phyloP scores from a whole-genome alignment of 1,139 yeast species.

The Pichia sp. region DNA sequence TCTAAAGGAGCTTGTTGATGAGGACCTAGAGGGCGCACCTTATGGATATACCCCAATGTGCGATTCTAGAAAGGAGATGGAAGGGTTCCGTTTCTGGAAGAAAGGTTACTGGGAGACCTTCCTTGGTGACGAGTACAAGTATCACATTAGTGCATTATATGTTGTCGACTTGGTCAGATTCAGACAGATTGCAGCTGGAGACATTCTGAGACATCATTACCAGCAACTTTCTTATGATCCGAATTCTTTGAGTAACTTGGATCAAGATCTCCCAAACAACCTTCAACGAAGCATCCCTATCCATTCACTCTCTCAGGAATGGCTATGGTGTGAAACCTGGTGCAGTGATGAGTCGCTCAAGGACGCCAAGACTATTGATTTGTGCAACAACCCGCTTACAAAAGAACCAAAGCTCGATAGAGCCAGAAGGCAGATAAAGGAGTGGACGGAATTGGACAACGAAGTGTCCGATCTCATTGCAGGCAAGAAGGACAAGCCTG shows the following conservation, averaged over 20 bases:
- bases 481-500: background rate
- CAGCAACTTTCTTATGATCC: conserved; percentile 79
- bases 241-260: conserved; percentile 72
- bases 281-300: conserved; percentile 66
- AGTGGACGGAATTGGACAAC: conserved; percentile 65
- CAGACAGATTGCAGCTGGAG: conserved; percentile 69
- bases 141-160: conserved; percentile 82
- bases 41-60: conserved; percentile 89
- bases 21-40: conserved; percentile 71
- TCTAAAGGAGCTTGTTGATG: conserved; percentile 57
- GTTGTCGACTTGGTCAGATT: conserved; percentile 71
- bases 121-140: conserved; percentile 53
- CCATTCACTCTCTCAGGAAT: conserved; percentile 69
- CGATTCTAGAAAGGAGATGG: conserved; percentile 74
- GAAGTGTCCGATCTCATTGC: conserved; percentile 34
- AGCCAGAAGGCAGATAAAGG: conserved; percentile 72
- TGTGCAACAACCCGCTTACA: conserved; percentile 78
- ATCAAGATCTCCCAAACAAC: conserved; percentile 89
- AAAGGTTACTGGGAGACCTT: conserved; percentile 82
- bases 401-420: conserved; percentile 71
- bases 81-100: conserved; percentile 89
- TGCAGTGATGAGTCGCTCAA: conserved; percentile 60
- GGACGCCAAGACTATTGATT: conserved; percentile 71
- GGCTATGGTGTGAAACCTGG: conserved; percentile 97
- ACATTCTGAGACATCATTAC: conserved; percentile 76